Percentiles rank a stretch among this genome's conserved stretches.
Evolutionary conservation across 768 basidiomycete species (phyloP).

Genomic region (Mycena maculata): DNA sequence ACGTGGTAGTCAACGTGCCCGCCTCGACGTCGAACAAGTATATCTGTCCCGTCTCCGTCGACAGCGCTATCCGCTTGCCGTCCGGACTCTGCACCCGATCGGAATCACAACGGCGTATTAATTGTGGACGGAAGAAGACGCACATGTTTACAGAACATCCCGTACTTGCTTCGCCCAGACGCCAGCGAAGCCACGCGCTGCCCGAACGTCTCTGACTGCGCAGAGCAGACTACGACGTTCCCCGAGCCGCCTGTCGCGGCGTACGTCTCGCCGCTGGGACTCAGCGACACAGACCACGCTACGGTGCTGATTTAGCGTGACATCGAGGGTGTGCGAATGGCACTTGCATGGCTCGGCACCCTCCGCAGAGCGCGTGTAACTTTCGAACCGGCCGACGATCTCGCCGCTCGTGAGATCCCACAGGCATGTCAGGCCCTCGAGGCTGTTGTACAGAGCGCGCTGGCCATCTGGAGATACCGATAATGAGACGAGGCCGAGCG

Average conservation of each 20-base stretch:
- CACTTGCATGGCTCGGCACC: constrained; percentile 78
- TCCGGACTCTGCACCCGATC: constrained; percentile 78
- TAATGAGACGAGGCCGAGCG: constrained; percentile 86
- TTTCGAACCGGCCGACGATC: constrained; percentile 75
- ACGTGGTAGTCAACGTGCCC: constrained; percentile 71
- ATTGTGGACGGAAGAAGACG: constrained; percentile 41
- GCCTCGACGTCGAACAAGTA: constrained; percentile 87
- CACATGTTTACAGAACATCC: constrained; percentile 80
- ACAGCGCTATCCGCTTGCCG: constrained; percentile 82
- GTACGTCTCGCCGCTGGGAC: constrained; percentile 79
- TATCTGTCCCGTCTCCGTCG: constrained; percentile 89
- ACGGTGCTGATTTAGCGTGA: not conserved
- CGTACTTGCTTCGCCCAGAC: constrained; percentile 81
- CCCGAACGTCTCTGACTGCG: constrained; percentile 74
- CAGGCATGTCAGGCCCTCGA: constrained; percentile 85
- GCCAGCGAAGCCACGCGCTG: constrained; percentile 66
- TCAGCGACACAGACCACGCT: constrained; percentile 90
- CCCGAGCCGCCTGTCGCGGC: constrained; percentile 80
- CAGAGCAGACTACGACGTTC: constrained; percentile 79
- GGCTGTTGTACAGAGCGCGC: constrained; percentile 78
- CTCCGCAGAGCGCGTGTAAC: constrained; percentile 69
- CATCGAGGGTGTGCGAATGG: not conserved
- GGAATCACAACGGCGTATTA: not conserved
- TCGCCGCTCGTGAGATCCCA: constrained; percentile 77
- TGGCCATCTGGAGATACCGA: constrained; percentile 76